Conservation (phyloP, 2,329 filamentous ascomycete genomes). For the Malbranchea cinnamomea region DNA sequence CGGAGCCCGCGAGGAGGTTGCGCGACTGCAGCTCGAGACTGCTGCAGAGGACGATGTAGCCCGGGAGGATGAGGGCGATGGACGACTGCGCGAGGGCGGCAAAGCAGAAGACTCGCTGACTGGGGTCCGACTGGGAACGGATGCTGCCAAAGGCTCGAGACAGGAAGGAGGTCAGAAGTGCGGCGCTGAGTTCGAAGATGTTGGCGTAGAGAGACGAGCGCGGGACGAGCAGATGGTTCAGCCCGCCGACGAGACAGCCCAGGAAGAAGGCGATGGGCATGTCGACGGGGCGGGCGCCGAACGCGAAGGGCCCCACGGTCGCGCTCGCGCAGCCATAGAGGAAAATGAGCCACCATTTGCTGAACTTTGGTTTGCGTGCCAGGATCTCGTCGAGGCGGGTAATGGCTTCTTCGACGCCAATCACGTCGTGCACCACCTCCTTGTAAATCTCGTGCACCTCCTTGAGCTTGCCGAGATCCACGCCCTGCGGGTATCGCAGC, state of each 20-base stretch:
- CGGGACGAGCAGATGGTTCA: slow-evolving; percentile 62
- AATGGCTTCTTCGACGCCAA: slow-evolving; percentile 31
- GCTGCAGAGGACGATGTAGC: slow-evolving; percentile 47
- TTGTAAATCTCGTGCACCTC: slow-evolving; percentile 35
- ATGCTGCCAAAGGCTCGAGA: slow-evolving; percentile 57
- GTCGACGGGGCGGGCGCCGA: slow-evolving; percentile 61
- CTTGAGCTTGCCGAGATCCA: slow-evolving; percentile 28
- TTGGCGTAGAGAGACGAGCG: slow-evolving; percentile 53
- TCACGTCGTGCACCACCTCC: slow-evolving; percentile 32
- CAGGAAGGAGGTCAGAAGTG: slow-evolving; percentile 52
- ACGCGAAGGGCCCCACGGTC: slow-evolving; percentile 65
- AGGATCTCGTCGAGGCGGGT: slow-evolving; percentile 38
- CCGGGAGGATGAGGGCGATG: slow-evolving; percentile 59
- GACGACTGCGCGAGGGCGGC: slow-evolving; percentile 57
- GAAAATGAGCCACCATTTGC: slow-evolving; percentile 40
- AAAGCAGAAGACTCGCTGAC: slow-evolving; percentile 47
- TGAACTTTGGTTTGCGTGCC: slow-evolving; percentile 40
- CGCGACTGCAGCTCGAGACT: slow-evolving; percentile 54
- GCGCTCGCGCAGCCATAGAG: slow-evolving; percentile 64
- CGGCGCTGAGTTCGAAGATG: slow-evolving; percentile 49
- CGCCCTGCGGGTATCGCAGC: slow-evolving; percentile 26
- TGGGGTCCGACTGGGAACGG: slow-evolving; percentile 26
- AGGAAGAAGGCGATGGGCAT: slow-evolving; percentile 63
- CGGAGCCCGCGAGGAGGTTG: slow-evolving; percentile 54
- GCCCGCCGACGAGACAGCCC: slow-evolving; percentile 55